Conservation (phyloP, 768 basidiomycete species). For the Amylocystis lapponica region DNA sequence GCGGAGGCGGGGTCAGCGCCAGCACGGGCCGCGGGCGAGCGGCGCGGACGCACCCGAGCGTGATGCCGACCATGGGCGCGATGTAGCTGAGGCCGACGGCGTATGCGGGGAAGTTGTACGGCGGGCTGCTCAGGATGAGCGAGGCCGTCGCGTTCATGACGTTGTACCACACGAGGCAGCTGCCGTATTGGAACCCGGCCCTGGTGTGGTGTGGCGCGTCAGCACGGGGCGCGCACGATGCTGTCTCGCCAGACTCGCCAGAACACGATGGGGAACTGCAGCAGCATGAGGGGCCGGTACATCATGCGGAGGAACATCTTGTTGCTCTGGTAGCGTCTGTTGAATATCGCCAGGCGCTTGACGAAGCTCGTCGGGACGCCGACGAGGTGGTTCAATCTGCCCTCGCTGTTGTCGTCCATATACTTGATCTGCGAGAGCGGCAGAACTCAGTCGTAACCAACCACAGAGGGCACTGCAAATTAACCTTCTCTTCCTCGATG, state of each 20-base stretch:
- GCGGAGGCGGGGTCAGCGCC: too few species aligned
- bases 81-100: constrained; percentile 17
- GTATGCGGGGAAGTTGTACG: constrained; percentile 20
- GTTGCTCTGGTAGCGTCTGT: neutral
- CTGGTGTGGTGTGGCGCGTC: too few species aligned
- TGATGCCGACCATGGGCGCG: constrained; percentile 16
- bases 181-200: constrained; percentile 15
- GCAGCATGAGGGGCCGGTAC: neutral
- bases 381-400: too few species aligned
- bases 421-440: too few species aligned
- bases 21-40: too few species aligned
- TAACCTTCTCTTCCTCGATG: too few species aligned
- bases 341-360: neutral
- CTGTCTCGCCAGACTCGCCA: neutral
- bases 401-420: too few species aligned
- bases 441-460: too few species aligned
- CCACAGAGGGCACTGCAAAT: too few species aligned
- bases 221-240: too few species aligned
- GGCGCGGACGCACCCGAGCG: too few species aligned
- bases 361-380: too few species aligned
- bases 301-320: neutral
- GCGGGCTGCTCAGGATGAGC: constrained; percentile 14
- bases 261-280: neutral
- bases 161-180: constrained; percentile 19
- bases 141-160: constrained; percentile 19